Evolutionary conservation across 1,284 basidiomycete species (phyloP).

Genomic region (Pseudozyma hubeiensis): DNA sequence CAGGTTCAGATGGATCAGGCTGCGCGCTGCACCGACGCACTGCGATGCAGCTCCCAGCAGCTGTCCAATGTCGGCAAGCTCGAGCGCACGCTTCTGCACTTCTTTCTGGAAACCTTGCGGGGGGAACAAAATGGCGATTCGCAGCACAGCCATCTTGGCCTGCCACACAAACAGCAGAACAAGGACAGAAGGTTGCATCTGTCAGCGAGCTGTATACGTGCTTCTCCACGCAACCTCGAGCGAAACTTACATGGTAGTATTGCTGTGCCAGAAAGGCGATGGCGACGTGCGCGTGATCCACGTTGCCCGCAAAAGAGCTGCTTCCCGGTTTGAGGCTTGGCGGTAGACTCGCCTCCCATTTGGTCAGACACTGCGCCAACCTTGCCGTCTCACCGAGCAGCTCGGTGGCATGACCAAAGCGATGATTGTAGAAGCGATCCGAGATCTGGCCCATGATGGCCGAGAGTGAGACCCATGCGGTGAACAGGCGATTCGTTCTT

Average conservation of each 20-base stretch:
- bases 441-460: constrained; percentile 21
- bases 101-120: constrained; percentile 11
- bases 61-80: constrained; percentile 8
- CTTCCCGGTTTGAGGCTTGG: constrained; percentile 17
- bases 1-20: constrained; percentile 10
- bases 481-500: not conserved
- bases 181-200: too few relatives aligned
- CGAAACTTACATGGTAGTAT: constrained; percentile 12
- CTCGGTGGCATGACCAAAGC: constrained; percentile 16
- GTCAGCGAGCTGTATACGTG: too few relatives aligned
- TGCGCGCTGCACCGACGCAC: constrained; percentile 9
- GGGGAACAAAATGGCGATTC: constrained; percentile 15
- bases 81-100: constrained; percentile 5
- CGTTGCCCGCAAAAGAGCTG: not conserved
- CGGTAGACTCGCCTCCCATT: constrained; percentile 9
- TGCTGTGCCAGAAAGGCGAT: constrained; percentile 16
- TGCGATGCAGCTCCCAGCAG: constrained; percentile 13
- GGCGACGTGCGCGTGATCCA: not conserved
- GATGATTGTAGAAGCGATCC: constrained; percentile 17
- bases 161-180: not conserved
- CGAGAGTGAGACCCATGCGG: constrained; percentile 17
- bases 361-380: constrained; percentile 4
- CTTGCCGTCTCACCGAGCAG: constrained; percentile 16
- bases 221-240: too few relatives aligned
- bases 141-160: constrained; percentile 20